Evolutionary conservation across 1,139 yeast genomes (phyloP).

Genomic region (Yamadazyma mexicana): DNA sequence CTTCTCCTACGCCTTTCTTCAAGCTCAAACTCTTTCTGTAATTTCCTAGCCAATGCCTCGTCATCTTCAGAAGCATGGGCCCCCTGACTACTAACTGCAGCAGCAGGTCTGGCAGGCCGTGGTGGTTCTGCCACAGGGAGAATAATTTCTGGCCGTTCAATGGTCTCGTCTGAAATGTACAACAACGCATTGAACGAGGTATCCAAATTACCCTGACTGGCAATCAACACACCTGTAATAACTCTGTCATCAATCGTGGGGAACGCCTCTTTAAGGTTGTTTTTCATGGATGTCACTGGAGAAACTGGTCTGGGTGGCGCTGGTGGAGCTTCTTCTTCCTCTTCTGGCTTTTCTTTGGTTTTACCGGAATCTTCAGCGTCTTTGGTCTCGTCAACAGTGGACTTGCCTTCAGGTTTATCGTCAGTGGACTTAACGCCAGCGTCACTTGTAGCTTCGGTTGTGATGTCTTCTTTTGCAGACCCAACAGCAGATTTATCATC

Average conservation of each 20-base stretch:
- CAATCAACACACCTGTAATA: slow-evolving; percentile 78
- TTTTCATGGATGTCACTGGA: slow-evolving; percentile 52
- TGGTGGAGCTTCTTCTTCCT: slow-evolving; percentile 54
- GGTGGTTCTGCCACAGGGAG: slow-evolving; percentile 16
- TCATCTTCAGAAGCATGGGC: slow-evolving; percentile 47
- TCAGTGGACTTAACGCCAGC: background rate
- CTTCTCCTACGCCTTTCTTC: slow-evolving; percentile 40
- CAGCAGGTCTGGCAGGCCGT: slow-evolving; percentile 19
- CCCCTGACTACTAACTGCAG: background rate
- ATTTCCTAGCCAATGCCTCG: slow-evolving; percentile 76
- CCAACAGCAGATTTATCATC: slow-evolving; percentile 9
- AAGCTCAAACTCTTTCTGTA: slow-evolving; percentile 69
- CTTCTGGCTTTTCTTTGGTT: background rate
- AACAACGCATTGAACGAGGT: slow-evolving; percentile 87
- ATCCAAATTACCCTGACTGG: slow-evolving; percentile 77
- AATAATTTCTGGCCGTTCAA: slow-evolving; percentile 57
- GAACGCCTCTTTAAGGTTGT: slow-evolving; percentile 74
- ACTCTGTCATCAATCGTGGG: slow-evolving; percentile 71
- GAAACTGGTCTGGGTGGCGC: slow-evolving; percentile 70
- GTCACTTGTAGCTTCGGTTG: background rate
- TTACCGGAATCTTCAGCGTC: background rate
- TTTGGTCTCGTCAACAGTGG: slow-evolving; percentile 4
- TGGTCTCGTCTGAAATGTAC: slow-evolving; percentile 71
- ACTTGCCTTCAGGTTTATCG: slow-evolving; percentile 2
- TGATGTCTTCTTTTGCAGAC: background rate